Evolutionary conservation across 176 grass and related monocot genomes (phyloP), one percentile per base, ranked within the genome.

Genomic region (Carex kokanica): DNA sequence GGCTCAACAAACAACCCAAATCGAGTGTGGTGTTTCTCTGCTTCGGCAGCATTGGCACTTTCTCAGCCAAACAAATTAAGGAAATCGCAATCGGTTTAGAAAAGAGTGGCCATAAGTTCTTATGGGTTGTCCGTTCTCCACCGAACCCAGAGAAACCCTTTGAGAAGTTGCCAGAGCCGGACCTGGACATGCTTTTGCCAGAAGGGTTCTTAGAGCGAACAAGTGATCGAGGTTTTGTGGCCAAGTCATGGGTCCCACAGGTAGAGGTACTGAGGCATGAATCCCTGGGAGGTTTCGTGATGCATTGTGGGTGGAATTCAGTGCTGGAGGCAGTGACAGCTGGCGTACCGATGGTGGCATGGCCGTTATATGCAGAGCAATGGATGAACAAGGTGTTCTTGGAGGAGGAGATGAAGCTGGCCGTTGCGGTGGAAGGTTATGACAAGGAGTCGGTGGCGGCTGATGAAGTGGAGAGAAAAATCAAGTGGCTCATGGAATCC

Each of bases 331-430:
- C 74, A 0, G 52, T 86, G 47, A 86, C n/a, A 65, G 79, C 80
- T n/a, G 86, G 86, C 4, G 80, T 87, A 43, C 80, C 86, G 0
- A 87, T 87, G 86, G 15, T 87, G 17, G 86, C 80, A 34, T 87
- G 86, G 86, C 86, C 86, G 0, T 75, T 87, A 12, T 87, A 87
- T 64, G 80, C 86, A 1, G 86, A 83, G 68, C 86, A 87, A 11
- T 82, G 86, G 40, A 83, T 87, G 56, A 87, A 87, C 79, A 87
- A 77, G 55, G 87, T 89, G 40, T 85, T 89, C 78, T 63, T 89
- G 59, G 88, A 85, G 59, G 78, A 89, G 59, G 84, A 89, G 65
- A 82, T 89, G 88, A 79, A 40, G 62, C 14, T 84, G 25, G 84
- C 88, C 11, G 79, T 83, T 16, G 84, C 62, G 2, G 55, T 90